Evolutionary conservation across 306 rosid genomes (phyloP).

Genomic region (Pyrus pyrifolia): DNA sequence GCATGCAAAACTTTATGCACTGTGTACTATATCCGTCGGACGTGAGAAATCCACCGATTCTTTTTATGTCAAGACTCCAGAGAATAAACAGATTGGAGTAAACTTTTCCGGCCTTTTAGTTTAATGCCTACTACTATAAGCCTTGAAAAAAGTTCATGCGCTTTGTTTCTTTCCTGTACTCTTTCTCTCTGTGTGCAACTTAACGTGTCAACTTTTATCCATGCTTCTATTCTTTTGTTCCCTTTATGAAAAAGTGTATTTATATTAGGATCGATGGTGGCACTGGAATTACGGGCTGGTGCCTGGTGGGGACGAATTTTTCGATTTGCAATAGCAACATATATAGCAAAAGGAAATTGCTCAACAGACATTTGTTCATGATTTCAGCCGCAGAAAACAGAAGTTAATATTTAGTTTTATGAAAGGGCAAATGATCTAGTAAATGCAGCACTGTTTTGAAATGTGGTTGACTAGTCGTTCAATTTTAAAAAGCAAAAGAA

Average conservation of each 20-base stretch:
- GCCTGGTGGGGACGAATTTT: conserved; percentile 40
- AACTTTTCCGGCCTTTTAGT: not conserved
- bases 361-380: too few species aligned
- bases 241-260: conserved; percentile 26
- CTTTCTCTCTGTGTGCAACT: conserved; percentile 28
- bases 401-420: too few species aligned
- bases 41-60: conserved; percentile 17
- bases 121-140: not conserved
- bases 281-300: conserved; percentile 13
- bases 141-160: conserved; percentile 47
- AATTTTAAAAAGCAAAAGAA: not conserved
- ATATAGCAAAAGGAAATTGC: too few species aligned
- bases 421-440: not conserved
- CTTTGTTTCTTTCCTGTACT: conserved; percentile 28
- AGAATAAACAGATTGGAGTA: not conserved
- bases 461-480: conserved; percentile 16
- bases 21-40: not conserved
- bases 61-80: not conserved
- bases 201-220: conserved; percentile 43
- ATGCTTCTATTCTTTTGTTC: conserved; percentile 1
- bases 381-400: not conserved
- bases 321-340: not conserved
- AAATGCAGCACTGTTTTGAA: not conserved
- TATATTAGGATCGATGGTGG: not conserved
- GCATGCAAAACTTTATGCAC: not conserved